Base-by-base conservation (phyloP, 148 eudicot genomes). In the Camellia lanceoleosa region DNA sequence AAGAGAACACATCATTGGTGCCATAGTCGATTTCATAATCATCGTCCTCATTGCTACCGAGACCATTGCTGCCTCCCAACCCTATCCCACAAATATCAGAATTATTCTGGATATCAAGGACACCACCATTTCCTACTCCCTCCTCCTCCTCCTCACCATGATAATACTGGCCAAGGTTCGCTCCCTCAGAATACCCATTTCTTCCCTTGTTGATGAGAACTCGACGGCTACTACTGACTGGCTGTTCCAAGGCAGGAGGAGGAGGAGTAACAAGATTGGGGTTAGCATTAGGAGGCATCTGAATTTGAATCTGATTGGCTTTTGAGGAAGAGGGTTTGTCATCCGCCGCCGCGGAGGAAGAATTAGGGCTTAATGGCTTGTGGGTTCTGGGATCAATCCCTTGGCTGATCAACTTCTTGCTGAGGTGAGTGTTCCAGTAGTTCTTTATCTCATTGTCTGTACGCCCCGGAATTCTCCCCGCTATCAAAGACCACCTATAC, bases 391-490 rank as follows among this genome's bases (percentile, higher is more conserved):
- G 94, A 80, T 91, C 92, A 10, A 91, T 87, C 8, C 92, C 94
- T 84, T 89, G 92, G 80, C 84, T 88, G 68, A 91, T 86, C 30
- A 91, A 73, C 65, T 91, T 91, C 88, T 89, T 89, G 86, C 90
- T 87, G 52, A 91, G 87, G 73, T 87, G 94, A 68, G 91, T 90
- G 79, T 90, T 90, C 93, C 93, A 90, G 62, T 90, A 90, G 70
- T 90, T 90, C 86, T 90, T 88, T 54, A 90, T 90, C 86, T 90
- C 91, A n/a, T 88, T 90, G 74, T 90, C 93, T 2, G 93, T 90
- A 4, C 93, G 75, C 5, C 93, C 93, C 2, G 93, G 93, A 65
- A 90, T 86, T 75, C 93, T 83, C 61, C 93, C 93, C 2, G 93
- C 93, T 78, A 90, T 90, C 71, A 90, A 75, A 13, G 93, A 90